A percentile compares a stretch with the other conserved stretches of the same genome.
Evolutionary conservation across 768 basidiomycete species (phyloP).

Genomic region (Suillus subaureus): DNA sequence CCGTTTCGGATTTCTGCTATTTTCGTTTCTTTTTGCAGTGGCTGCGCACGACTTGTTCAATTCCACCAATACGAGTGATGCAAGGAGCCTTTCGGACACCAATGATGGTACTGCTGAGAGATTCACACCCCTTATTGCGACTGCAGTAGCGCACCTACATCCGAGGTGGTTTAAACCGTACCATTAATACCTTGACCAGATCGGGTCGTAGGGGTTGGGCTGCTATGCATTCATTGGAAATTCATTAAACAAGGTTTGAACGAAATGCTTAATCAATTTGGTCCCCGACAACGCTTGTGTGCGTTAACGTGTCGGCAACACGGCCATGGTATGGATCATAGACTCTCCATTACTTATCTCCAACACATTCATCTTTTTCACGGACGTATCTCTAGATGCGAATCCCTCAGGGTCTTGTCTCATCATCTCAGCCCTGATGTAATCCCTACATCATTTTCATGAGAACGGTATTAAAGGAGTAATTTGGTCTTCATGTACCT

Average conservation of each 20-base stretch:
- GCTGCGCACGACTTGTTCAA: no score
- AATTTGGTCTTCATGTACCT: slow-evolving; percentile 18
- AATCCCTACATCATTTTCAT: slow-evolving; percentile 12
- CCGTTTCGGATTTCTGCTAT: background rate
- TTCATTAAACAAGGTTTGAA: background rate
- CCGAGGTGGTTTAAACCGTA: background rate
- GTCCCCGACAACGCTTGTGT: background rate
- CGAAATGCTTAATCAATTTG: background rate
- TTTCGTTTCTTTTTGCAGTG: background rate
- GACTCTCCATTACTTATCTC: background rate
- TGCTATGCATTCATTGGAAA: background rate
- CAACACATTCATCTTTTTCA: slow-evolving; percentile 1
- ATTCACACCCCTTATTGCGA: background rate
- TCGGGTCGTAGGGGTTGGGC: background rate
- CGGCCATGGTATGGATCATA: background rate
- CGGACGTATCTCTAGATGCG: slow-evolving; percentile 14
- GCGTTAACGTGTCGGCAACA: background rate
- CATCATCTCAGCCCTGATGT: slow-evolving; percentile 18
- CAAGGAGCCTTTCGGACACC: background rate
- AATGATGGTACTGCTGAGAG: background rate
- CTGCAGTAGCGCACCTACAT: background rate
- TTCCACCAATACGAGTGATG: background rate
- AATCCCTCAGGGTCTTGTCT: slow-evolving; percentile 16
- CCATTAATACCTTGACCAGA: background rate
- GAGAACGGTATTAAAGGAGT: background rate